Base-by-base conservation (phyloP, 2,329 filamentous ascomycete genomes). In the Corinectria fuckeliana region DNA sequence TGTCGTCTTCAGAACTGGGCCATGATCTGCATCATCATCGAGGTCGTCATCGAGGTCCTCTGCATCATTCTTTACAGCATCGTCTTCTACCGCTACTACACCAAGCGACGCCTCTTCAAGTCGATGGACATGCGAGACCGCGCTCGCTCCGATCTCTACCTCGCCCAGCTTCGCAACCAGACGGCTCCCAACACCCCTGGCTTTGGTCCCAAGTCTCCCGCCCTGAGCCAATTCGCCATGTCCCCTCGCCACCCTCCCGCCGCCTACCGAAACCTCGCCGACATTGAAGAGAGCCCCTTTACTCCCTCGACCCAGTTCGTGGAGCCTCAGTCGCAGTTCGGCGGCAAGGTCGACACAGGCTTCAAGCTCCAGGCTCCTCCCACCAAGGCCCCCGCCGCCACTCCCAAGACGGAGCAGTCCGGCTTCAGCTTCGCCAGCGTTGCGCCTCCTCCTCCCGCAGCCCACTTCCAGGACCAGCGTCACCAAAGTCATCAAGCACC, bases 11-110 rank as follows among this genome's bases (percentile, higher is more conserved):
- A 97, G 61, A 95, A 96, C 80, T 99, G 95, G 95, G 86, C 90
- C 38, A 84, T 99, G 64, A 91, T 99, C 75, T 99, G 95, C 85
- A 93, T 93, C 79, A 90, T 99, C 74, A 98, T 99, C 75, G 95
- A 99, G 78, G 85, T 99, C 67, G 91, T 97, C 62, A 85, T 99
- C 70, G 95, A 98, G 74, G 86, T 91, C 67, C 90, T 98, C 73
- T 92, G 91, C 73, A 96, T 99, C 75, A 82, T 88, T 53, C 91
- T 99, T 72, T 99, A 99, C 84, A 92, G 87, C 72, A 85, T 97
- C 73, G 88, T 97, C 75, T 97, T 98, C 83, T 98, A 96, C 84
- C 91, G 95, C 70, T 96, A 96, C 85, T 97, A 93, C 87, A 93
- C 91, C 67, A 99, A 98, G 85, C 91, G 92, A 76, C 91, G 91